phyloP scores from a whole-genome alignment of 73 alveolate species.

The Stentor roeselii region DNA sequence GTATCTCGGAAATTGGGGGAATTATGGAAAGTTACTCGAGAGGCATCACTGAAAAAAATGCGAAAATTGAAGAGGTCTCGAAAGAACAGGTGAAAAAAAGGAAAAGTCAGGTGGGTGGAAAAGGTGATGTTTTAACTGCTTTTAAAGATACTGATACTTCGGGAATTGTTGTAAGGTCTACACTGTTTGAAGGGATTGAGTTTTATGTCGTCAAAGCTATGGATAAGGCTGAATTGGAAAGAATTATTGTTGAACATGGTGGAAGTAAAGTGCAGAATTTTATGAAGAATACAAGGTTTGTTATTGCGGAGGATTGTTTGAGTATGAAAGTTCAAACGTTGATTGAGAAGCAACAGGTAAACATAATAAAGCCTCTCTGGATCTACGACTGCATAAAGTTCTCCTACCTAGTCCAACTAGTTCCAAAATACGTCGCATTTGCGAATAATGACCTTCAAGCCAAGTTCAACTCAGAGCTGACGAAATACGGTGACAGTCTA shows the following conservation, averaged over 20 bases:
- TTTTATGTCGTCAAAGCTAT: constrained; percentile 74
- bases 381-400: constrained; percentile 83
- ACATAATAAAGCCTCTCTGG: constrained; percentile 79
- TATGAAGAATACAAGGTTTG: constrained; percentile 78
- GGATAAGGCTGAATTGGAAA: constrained; percentile 82
- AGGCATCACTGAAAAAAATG: constrained; percentile 68
- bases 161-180: constrained; percentile 63
- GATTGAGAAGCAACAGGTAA: constrained; percentile 64
- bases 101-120: constrained; percentile 54
- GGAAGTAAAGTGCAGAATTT: constrained; percentile 92
- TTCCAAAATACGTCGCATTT: constrained; percentile 82
- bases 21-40: constrained; percentile 74
- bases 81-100: constrained; percentile 55
- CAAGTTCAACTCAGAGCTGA: constrained; percentile 60
- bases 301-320: constrained; percentile 69
- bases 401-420: constrained; percentile 58
- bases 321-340: constrained; percentile 70
- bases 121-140: constrained; percentile 63
- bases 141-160: constrained; percentile 89
- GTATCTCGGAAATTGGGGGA: constrained; percentile 68
- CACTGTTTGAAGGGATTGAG: constrained; percentile 86
- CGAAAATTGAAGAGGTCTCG: constrained; percentile 47
- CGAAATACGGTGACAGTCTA: constrained; percentile 53
- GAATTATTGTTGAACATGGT: constrained; percentile 82
- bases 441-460: constrained; percentile 58